Conservation (phyloP, 768 basidiomycete species). For the Russula olivacea region DNA sequence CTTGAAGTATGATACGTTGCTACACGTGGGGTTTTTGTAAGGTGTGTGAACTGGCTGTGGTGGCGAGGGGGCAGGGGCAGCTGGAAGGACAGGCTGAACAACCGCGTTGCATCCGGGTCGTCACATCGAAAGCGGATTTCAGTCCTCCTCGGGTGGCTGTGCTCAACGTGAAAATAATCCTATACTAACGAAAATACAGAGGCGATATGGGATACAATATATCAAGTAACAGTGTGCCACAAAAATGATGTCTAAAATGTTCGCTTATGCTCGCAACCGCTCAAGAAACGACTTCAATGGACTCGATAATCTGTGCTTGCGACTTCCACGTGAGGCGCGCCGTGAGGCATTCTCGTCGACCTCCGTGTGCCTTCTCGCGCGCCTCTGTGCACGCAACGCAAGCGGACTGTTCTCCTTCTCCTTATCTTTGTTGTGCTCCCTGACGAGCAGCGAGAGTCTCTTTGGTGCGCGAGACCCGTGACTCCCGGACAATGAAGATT, state of each 20-base stretch:
- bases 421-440: constrained; percentile 12
- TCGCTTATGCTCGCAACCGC: constrained; percentile 15
- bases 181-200: background rate
- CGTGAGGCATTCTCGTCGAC: constrained; percentile 23
- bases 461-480: constrained; percentile 12
- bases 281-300: constrained; percentile 24
- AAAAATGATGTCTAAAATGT: background rate
- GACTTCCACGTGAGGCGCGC: constrained; percentile 11
- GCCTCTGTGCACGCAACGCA: constrained; percentile 6
- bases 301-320: constrained; percentile 20
- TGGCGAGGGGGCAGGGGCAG: background rate
- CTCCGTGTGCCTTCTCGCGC: constrained; percentile 3
- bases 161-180: background rate
- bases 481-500: background rate
- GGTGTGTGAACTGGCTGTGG: background rate
- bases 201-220: background rate
- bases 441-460: constrained; percentile 17
- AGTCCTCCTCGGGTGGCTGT: no score
- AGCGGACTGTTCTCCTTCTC: constrained; percentile 23
- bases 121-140: background rate
- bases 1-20: background rate
- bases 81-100: background rate
- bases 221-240: background rate
- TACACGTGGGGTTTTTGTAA: background rate
- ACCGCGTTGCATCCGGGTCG: background rate